Percentiles rank a stretch among this genome's conserved stretches.
Evolutionary conservation across 495 filamentous ascomycete species (phyloP).

Genomic region (Talaromyces thailandensis): DNA sequence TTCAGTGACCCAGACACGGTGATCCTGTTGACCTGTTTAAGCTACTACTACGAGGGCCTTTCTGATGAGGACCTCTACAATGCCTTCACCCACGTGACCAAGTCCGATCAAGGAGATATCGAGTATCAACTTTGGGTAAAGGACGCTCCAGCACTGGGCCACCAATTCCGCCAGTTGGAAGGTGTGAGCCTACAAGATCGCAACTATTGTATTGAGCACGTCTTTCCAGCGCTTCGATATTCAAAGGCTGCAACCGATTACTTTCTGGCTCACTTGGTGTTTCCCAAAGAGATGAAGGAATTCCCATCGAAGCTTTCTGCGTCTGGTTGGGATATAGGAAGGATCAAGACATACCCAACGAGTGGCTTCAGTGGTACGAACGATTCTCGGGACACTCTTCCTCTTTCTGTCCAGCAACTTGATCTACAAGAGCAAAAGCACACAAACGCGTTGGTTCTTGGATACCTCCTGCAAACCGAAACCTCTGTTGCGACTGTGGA

Average conservation of each 20-base stretch:
- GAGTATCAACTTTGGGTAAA: slow-evolving; percentile 48
- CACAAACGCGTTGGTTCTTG: slow-evolving; percentile 58
- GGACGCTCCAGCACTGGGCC: slow-evolving; percentile 24
- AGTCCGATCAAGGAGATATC: slow-evolving; percentile 43
- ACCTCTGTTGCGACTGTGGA: slow-evolving; percentile 35
- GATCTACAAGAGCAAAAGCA: slow-evolving; percentile 48
- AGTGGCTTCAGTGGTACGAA: slow-evolving; percentile 72
- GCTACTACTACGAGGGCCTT: slow-evolving; percentile 62
- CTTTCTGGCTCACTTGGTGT: slow-evolving; percentile 53
- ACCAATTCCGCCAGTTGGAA: slow-evolving; percentile 32
- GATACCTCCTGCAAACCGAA: slow-evolving; percentile 44
- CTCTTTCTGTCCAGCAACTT: slow-evolving; percentile 43
- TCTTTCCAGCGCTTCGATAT: slow-evolving; percentile 47
- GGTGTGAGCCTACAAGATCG: slow-evolving; percentile 54
- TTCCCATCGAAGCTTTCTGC: slow-evolving; percentile 58
- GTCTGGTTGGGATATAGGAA: slow-evolving; percentile 61
- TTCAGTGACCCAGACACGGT: slow-evolving; percentile 67
- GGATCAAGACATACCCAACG: slow-evolving; percentile 36
- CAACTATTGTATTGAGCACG: slow-evolving; percentile 18
- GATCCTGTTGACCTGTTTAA: slow-evolving; percentile 57
- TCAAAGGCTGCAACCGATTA: slow-evolving; percentile 50
- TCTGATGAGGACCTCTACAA: slow-evolving; percentile 39
- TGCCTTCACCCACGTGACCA: slow-evolving; percentile 39
- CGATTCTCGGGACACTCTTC: slow-evolving; percentile 51
- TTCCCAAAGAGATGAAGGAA: slow-evolving; percentile 54